Base-by-base conservation (phyloP, 345 rosid species). In the Eucalyptus microcorys region DNA sequence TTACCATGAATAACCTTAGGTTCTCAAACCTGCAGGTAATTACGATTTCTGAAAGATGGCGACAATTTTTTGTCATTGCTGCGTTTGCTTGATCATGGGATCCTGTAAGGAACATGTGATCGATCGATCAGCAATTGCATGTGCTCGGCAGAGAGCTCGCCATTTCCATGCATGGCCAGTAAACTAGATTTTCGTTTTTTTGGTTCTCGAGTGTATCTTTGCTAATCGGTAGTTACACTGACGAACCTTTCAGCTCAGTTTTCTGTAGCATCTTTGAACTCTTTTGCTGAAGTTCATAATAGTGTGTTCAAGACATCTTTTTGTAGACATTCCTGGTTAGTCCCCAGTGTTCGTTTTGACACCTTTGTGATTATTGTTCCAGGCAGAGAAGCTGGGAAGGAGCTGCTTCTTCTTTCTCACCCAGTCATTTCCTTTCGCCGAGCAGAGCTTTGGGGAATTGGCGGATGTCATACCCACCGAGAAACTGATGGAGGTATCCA, bases 11-110 rank as follows among this genome's bases (percentile, higher is more conserved):
- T 94, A 97, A 95, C 90, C 91, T 96, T 91, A 93, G 88, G 89
- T 97, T 96, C 91, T 91, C 99, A 64, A 94, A 91, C 34, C 91
- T 97, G 71, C 95, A 96, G 99, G 99, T 97, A 94, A 91, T n/a
- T 66, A 3, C 43, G 27, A 8, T 64, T n/a, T n/a, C 40, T n/a
- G 21, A n/a, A 14, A 64, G 76, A 64, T 64, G 76, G 76, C 34
- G 24, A n/a, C 49, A 42, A 42, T 81, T 59, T 47, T 53, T 42
- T 34, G 49, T 83, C 42, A 22, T 57, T 61, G 50, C 24, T 45
- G 27, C 27, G 12, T 61, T 40, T 34, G 17, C 87, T 21, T 49
- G 42, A 27, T 80, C 37, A 9, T 59, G 26, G 30, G 30, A 32
- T 57, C 57, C 83, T 83, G 80, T 21, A 81, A 81, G 21, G 37